Evolutionary conservation across 441 rosid species (phyloP), one percentile per base, ranked within the genome.

Genomic region (Biscutella auriculata): DNA sequence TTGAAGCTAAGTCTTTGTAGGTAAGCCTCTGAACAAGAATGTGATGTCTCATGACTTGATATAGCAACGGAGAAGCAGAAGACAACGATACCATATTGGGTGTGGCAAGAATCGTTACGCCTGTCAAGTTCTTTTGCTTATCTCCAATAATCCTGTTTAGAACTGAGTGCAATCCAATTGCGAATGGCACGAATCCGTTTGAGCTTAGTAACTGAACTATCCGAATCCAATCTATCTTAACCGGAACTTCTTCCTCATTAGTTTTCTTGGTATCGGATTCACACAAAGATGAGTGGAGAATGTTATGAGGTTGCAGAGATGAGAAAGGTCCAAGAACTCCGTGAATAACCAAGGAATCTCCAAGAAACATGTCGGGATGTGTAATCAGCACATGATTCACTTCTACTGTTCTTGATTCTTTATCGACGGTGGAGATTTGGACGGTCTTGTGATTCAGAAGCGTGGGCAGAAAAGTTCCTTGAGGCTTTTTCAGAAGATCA

Each of bases 31-130:
- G 73, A 25, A 72, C 75, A 52, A 88, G 60, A 54, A 86, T 71
- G 59, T 84, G 94, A 47, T 72, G 44, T 63, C 80, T 83, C 56
- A 84, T 78, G 0, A 84, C 57, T 57, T 70, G 78, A 10, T 77
- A 81, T 10, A 88, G 80, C 52, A 76, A 43, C 4, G 78, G 76
- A 1, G 82, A 75, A 35, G 86, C 28, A 53, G 83, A 71, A 26
- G 80, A 71, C 6, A 84, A 53, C 14, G 81, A 69, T 0, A 64
- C 65, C 9, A 86, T 75, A 8, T 80, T 79, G 8, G 71, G 74
- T 8, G 98, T 88, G n/a, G 85, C 74, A 42, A 84, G 80, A 41
- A 84, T 74, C 3, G 98, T 88, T 6, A 79, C 76, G 0, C 83
- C 78, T 26, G 55, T 76, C 41, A 86, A 32, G 49, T 63, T 67